Percentiles rank a stretch among this genome's conserved stretches.
phyloP scores from a whole-genome alignment of 345 rosid genomes.

The Acer negundo region DNA sequence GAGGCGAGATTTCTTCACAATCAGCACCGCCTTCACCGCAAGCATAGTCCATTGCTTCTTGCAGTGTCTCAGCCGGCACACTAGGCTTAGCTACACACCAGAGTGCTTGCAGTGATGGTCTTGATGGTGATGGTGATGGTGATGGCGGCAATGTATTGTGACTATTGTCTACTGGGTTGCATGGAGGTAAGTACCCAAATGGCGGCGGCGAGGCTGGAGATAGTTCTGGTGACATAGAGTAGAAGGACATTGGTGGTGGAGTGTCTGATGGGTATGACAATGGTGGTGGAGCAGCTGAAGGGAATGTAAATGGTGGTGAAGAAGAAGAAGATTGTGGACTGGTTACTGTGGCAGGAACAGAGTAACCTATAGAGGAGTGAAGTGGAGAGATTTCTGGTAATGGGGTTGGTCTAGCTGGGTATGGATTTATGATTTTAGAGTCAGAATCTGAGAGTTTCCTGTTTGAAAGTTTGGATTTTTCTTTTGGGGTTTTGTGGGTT shows the following conservation, averaged over 20 bases:
- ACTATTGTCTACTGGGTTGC: slow-evolving; percentile 28
- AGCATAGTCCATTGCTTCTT: slow-evolving; percentile 69
- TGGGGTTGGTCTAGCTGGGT: slow-evolving; percentile 55
- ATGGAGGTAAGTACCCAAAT: slow-evolving; percentile 42
- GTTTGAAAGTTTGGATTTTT: slow-evolving; percentile 20
- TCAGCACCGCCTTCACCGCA: slow-evolving; percentile 72
- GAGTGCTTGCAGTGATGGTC: slow-evolving; percentile 32
- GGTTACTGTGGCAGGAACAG: slow-evolving; percentile 54
- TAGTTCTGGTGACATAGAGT: slow-evolving; percentile 43
- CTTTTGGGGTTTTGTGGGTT: slow-evolving; percentile 17
- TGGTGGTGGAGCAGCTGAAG: slow-evolving; percentile 29
- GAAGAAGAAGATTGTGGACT: slow-evolving; percentile 35
- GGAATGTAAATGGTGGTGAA: slow-evolving; percentile 11
- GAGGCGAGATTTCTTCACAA: slow-evolving; percentile 59
- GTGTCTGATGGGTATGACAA: slow-evolving; percentile 18
- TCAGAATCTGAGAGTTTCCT: slow-evolving; percentile 50
- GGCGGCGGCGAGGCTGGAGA: slow-evolving; percentile 36
- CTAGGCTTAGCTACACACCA: slow-evolving; percentile 84
- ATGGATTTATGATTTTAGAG: slow-evolving; percentile 32
- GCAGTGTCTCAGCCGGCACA: slow-evolving; percentile 62
- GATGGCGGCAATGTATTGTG: slow-evolving; percentile 28
- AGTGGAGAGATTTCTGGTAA: slow-evolving; percentile 46
- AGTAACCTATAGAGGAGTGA: slow-evolving; percentile 52
- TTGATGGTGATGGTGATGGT: not conserved
- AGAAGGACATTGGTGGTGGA: slow-evolving; percentile 28